A percentile compares a stretch with the other conserved stretches of the same genome.
Evolutionary conservation across 495 filamentous ascomycete species (phyloP).

Genomic region (Daldinia concentrica): DNA sequence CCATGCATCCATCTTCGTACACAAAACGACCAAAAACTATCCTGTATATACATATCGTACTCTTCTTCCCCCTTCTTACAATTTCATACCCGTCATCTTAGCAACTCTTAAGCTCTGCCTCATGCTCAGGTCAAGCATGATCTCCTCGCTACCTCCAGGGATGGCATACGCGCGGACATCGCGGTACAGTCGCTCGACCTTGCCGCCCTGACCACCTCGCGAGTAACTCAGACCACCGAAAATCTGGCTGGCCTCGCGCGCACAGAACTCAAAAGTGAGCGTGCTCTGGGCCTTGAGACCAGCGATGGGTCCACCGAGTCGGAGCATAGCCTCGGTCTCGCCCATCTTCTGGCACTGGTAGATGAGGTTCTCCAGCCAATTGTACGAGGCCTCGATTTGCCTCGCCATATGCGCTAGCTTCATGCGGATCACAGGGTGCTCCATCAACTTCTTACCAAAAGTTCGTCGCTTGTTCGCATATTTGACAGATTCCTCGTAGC

Average conservation of each 20-base stretch:
- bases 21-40: neutral
- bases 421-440: slow-evolving; percentile 96
- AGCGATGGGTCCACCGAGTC: slow-evolving; percentile 93
- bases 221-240: slow-evolving; percentile 95
- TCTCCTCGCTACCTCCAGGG: slow-evolving; percentile 96
- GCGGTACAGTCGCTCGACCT: slow-evolving; percentile 93
- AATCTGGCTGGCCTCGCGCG: slow-evolving; percentile 95
- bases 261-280: slow-evolving; percentile 95
- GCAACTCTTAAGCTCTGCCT: slow-evolving; percentile 90
- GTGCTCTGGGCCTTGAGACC: slow-evolving; percentile 93
- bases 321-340: slow-evolving; percentile 94
- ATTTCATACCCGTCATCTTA: slow-evolving; percentile 93
- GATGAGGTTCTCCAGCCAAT: slow-evolving; percentile 96
- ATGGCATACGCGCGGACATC: slow-evolving; percentile 99
- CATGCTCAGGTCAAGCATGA: slow-evolving; percentile 98
- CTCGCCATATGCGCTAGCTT: slow-evolving; percentile 98
- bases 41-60: slow-evolving; percentile 15
- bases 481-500: slow-evolving; percentile 94
- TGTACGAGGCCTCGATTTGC: slow-evolving; percentile 94
- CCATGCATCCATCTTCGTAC: slow-evolving; percentile 15
- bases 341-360: slow-evolving; percentile 93
- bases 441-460: slow-evolving; percentile 94
- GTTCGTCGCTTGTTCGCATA: slow-evolving; percentile 96
- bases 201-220: slow-evolving; percentile 92
- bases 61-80: slow-evolving; percentile 60